Evolutionary conservation across 805 yeast genomes (phyloP), one percentile per base, ranked within the genome.

Genomic region (Candida parachauliodes): DNA sequence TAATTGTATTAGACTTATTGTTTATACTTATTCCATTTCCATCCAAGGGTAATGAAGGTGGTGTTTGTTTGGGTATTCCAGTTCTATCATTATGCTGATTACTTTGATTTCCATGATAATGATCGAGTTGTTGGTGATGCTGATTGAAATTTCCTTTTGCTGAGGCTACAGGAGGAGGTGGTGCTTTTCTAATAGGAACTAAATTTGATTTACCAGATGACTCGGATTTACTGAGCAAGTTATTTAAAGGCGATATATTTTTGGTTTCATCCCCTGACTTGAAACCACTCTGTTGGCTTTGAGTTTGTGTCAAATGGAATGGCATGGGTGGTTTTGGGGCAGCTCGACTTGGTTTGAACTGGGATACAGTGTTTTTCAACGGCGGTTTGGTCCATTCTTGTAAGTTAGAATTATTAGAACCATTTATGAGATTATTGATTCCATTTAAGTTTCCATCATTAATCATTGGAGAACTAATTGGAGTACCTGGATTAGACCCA

Each of bases 141-240:
- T n/a, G n/a, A n/a, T n/a, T n/a, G n/a, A n/a, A n/a, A n/a, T n/a
- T n/a, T n/a, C n/a, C n/a, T 11, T 10, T 18, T 26, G 14, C 16
- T 11, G 19, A 3, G 14, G 43, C 17, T 19, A 46, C 48, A 16
- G 79, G 80, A 2, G 80, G 81, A 5, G 77, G 68, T 5, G 82
- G 83, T 1, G 83, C 81, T 41, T 64, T 67, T 57, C 83, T 66
- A 47, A 60, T 60, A 6, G 81, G 80, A 2, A 69, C 57, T 40
- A 75, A 49, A 14, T 39, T 22, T 4, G 43, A 34, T 8, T 25
- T 26, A 11, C n/a, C 18, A n/a, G 42, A 21, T 12, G 42, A 39
- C 8, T 45, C 45, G 6, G 57, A 45, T 16, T 54, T 54, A 34
- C 49, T 55, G 45, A 65, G 44, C 40, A 67, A 54, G 32, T 54